Conservation (phyloP, 768 basidiomycete species). For the Gloeostereum incarnatum region DNA sequence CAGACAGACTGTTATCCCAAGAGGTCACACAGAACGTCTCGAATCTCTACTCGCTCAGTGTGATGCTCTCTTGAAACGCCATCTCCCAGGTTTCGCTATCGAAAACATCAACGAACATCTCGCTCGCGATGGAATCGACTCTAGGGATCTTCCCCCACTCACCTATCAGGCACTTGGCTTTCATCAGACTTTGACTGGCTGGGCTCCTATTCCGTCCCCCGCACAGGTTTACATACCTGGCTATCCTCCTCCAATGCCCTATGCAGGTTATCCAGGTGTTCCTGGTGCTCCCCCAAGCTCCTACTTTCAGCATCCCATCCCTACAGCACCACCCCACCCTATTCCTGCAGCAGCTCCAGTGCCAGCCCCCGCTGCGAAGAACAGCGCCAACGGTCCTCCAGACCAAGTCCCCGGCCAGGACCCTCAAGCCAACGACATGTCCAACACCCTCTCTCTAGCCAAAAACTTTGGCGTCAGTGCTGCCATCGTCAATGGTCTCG, state of each 20-base stretch:
- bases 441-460: slow-evolving; percentile 64
- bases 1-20: slow-evolving; percentile 75
- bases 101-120: slow-evolving; percentile 57
- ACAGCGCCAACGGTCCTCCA: slow-evolving; percentile 12
- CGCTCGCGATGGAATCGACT: slow-evolving; percentile 58
- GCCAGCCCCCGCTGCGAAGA: slow-evolving; percentile 11
- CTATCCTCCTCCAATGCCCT: slow-evolving; percentile 34
- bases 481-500: slow-evolving; percentile 57
- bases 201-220: slow-evolving; percentile 27
- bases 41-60: slow-evolving; percentile 77
- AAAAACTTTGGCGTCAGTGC: slow-evolving; percentile 73
- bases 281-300: slow-evolving; percentile 22
- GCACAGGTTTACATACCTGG: too few relatives aligned
- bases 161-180: slow-evolving; percentile 23
- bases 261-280: slow-evolving; percentile 24
- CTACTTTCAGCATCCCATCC: slow-evolving; percentile 21
- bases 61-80: slow-evolving; percentile 68
- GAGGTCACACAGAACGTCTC: slow-evolving; percentile 76
- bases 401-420: slow-evolving; percentile 72
- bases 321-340: slow-evolving; percentile 10
- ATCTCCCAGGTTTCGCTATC: slow-evolving; percentile 58
- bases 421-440: slow-evolving; percentile 73
- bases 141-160: slow-evolving; percentile 18
- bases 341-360: slow-evolving; percentile 13
- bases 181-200: slow-evolving; percentile 13